These are phyloP conservation scores for Hysterangium stoloniferum DNA, from an alignment of 768 basidiomycete genomes.

Conservation along the genomic window DNA sequence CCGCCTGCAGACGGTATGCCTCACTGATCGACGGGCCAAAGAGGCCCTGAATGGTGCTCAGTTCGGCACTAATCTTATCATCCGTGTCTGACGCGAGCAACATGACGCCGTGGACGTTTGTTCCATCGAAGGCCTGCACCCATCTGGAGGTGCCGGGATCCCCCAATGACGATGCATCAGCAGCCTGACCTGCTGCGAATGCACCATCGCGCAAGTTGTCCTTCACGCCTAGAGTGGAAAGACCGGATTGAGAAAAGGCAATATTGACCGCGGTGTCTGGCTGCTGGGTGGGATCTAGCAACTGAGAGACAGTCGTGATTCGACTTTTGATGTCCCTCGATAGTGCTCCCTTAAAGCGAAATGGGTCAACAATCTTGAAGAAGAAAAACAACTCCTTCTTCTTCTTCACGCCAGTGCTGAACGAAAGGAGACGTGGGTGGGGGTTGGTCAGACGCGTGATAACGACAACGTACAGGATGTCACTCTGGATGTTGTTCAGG, in stretches of 20 bases:
- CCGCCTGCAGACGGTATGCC: constrained; percentile 12
- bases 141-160: constrained; percentile 15
- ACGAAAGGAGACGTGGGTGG: too few species aligned
- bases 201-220: constrained; percentile 16
- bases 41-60: constrained; percentile 3
- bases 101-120: constrained; percentile 19
- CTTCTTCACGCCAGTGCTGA: constrained; percentile 21
- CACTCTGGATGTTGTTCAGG: too few species aligned
- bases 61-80: constrained; percentile 3
- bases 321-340: not conserved
- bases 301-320: constrained; percentile 6
- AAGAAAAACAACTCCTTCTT: constrained; percentile 17
- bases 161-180: constrained; percentile 16
- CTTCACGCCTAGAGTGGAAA: constrained; percentile 14
- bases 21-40: constrained; percentile 15
- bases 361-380: constrained; percentile 19
- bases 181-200: constrained; percentile 16
- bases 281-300: constrained; percentile 9
- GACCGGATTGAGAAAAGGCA: constrained; percentile 18
- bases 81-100: constrained; percentile 17
- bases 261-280: constrained; percentile 18
- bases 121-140: constrained; percentile 15
- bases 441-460: too few species aligned
- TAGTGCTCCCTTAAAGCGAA: constrained; percentile 16
- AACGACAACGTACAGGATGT: too few species aligned